A percentile compares a stretch with the other conserved stretches of the same genome.
phyloP scores from a whole-genome alignment of 169 alveolate genomes.

The Neospora caninum region DNA sequence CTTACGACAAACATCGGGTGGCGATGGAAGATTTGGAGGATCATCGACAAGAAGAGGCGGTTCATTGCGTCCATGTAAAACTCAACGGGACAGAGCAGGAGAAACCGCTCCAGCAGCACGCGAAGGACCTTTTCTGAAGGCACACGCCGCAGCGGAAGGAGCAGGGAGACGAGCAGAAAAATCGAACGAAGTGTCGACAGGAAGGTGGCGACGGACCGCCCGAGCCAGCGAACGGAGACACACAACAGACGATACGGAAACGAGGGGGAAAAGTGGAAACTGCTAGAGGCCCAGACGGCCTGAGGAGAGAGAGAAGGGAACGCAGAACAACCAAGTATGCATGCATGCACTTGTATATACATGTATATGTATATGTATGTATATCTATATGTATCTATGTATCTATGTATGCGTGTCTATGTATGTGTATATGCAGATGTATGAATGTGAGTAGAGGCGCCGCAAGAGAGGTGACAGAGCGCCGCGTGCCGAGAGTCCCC shows the following conservation, averaged over 20 bases:
- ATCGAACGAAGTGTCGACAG: neutral
- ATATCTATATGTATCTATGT: neutral
- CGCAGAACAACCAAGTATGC: neutral
- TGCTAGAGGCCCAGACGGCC: too few species aligned
- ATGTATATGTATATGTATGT: neutral
- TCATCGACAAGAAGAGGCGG: neutral
- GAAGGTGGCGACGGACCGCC: neutral
- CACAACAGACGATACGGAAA: too few species aligned
- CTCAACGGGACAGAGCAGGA: conserved; percentile 25
- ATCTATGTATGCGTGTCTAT: neutral
- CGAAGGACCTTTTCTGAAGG: neutral
- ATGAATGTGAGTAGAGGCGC: too few species aligned
- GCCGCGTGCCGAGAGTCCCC: too few species aligned
- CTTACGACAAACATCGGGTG: conserved; percentile 2
- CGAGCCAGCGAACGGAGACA: too few species aligned
- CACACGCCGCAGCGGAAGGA: neutral
- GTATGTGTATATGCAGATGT: neutral
- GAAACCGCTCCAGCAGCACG: conserved; percentile 41
- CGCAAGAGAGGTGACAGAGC: too few species aligned
- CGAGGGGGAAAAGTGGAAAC: too few species aligned
- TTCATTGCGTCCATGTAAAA: conserved; percentile 4
- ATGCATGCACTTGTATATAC: neutral
- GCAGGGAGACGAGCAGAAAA: neutral
- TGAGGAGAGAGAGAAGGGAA: too few species aligned
- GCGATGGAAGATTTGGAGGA: neutral